These are phyloP conservation scores for Claviceps capensis DNA, from an alignment of 2,329 filamentous ascomycete genomes.

Conservation along the genomic window DNA sequence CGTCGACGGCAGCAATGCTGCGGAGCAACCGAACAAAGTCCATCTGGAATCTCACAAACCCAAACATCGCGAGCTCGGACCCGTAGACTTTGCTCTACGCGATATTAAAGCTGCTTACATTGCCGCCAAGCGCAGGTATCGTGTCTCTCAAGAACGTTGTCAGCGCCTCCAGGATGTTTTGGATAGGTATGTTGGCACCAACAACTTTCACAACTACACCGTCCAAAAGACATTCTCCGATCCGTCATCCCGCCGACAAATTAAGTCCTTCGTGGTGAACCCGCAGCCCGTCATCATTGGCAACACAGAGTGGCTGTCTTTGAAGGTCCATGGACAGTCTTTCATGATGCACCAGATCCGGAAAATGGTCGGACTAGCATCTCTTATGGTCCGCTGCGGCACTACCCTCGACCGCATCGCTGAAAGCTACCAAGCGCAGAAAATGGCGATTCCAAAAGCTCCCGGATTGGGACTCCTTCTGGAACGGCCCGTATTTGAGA, in stretches of 20 bases:
- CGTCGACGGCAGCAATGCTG: constrained; percentile 1
- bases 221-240: constrained; percentile 74
- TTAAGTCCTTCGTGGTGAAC: constrained; percentile 81
- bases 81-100: constrained; percentile 53
- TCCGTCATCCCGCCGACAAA: constrained; percentile 74
- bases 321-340: constrained; percentile 93
- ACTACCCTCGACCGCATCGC: constrained; percentile 56
- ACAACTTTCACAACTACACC: constrained; percentile 96
- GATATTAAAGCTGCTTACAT: constrained; percentile 73
- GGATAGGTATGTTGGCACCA: constrained; percentile 64
- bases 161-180: constrained; percentile 64
- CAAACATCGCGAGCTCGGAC: constrained; percentile 28
- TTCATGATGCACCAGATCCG: constrained; percentile 99
- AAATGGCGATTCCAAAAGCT: constrained; percentile 85
- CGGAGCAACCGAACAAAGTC: constrained; percentile 11
- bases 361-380: constrained; percentile 94
- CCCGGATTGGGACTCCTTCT: constrained; percentile 78
- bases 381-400: constrained; percentile 72
- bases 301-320: constrained; percentile 85
- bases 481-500: constrained; percentile 82
- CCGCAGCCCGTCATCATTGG: constrained; percentile 67
- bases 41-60: constrained; percentile 20
- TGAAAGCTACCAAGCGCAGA: constrained; percentile 57
- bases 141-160: constrained; percentile 59
- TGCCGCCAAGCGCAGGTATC: constrained; percentile 70